These are phyloP conservation scores for Erodium maritimum DNA, from an alignment of 345 rosid genomes.

Conservation along the genomic window DNA sequence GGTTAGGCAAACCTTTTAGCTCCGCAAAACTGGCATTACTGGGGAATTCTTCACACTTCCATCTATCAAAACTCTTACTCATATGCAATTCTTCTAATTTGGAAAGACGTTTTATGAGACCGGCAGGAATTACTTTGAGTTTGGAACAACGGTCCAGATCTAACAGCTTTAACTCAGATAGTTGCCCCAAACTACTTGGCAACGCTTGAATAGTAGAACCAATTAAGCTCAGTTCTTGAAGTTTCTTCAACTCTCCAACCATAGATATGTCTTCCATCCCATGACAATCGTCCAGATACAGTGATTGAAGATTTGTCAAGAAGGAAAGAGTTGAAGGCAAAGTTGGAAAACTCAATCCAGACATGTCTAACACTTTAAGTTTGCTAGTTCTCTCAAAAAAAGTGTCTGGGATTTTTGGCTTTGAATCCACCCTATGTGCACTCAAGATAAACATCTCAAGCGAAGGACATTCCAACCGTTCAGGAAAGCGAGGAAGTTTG, in stretches of 20 bases:
- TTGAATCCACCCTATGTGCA: accelerated
- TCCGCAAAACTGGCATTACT: conserved; percentile 15
- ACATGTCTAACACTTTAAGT: conserved; percentile 14
- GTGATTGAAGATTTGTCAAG: too few species aligned
- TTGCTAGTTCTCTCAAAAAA: conserved; percentile 8
- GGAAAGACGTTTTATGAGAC: conserved; percentile 9
- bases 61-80: conserved; percentile 4
- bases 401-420: not conserved
- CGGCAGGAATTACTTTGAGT: conserved; percentile 8
- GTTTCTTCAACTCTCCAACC: too few species aligned
- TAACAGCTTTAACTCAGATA: conserved; percentile 11
- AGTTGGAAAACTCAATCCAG: not conserved
- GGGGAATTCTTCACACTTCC: conserved; percentile 13
- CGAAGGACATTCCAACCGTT: too few species aligned
- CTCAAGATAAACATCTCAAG: not conserved
- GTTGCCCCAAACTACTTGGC: conserved; percentile 15
- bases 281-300: too few species aligned
- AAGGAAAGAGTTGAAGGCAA: conserved; percentile 6
- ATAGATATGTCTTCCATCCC: too few species aligned
- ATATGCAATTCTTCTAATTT: conserved; percentile 19
- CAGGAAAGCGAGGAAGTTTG: not conserved
- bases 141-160: not conserved
- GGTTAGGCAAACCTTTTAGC: conserved; percentile 7
- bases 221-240: conserved; percentile 17
- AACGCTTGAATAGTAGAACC: conserved; percentile 7